Evolutionary conservation across 164 flowering plant genomes (phyloP).

Genomic region (Cinnamomum chago): DNA sequence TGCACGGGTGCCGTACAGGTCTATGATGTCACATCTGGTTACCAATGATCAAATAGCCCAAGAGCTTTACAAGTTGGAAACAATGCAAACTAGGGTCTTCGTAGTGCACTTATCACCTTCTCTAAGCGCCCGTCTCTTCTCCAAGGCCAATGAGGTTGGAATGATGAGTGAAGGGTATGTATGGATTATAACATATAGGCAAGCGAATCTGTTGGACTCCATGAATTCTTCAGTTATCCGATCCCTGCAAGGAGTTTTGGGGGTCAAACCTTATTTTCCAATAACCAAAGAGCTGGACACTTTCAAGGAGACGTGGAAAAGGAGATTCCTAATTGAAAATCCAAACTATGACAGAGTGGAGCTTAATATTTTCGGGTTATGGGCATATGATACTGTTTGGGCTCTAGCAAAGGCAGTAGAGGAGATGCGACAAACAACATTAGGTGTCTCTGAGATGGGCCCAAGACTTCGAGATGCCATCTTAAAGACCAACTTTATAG

Average conservation of each 20-base stretch:
- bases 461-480: slow-evolving; percentile 23
- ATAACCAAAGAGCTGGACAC: slow-evolving; percentile 4
- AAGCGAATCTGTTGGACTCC: slow-evolving; percentile 6
- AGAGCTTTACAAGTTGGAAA: slow-evolving; percentile 14
- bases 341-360: background rate
- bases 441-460: slow-evolving; percentile 32
- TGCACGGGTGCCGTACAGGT: background rate
- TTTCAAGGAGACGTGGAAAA: slow-evolving; percentile 18
- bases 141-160: slow-evolving; percentile 9
- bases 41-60: slow-evolving; percentile 6
- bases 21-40: slow-evolving; percentile 10
- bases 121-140: slow-evolving; percentile 12
- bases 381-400: slow-evolving; percentile 47
- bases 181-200: slow-evolving; percentile 24
- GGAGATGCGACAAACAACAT: slow-evolving; percentile 2
- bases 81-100: slow-evolving; percentile 24
- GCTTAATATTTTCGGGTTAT: slow-evolving; percentile 29
- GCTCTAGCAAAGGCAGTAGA: slow-evolving; percentile 43
- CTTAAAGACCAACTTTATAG: slow-evolving; percentile 15
- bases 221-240: slow-evolving; percentile 12
- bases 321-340: slow-evolving; percentile 1
- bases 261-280: slow-evolving; percentile 17
- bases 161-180: slow-evolving; percentile 27
- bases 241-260: slow-evolving; percentile 30
- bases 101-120: slow-evolving; percentile 21